Conservation (phyloP, 2,329 filamentous ascomycete species). For the Colletotrichum coccodes region DNA sequence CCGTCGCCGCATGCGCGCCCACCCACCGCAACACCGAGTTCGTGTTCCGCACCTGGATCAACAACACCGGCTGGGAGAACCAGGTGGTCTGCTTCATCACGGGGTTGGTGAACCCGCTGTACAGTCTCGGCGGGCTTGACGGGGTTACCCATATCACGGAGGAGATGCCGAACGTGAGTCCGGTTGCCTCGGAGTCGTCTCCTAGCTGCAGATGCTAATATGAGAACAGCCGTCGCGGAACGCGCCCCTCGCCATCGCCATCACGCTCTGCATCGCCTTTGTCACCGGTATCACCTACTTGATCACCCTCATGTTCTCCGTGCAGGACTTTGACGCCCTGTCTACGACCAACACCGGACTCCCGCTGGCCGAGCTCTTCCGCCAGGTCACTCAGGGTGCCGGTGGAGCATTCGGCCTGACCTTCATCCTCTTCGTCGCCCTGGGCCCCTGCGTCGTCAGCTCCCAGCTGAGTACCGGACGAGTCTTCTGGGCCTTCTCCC, state of each 20-base stretch:
- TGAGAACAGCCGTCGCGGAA: constrained; percentile 45
- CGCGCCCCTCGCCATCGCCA: constrained; percentile 49
- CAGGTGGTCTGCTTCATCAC: constrained; percentile 61
- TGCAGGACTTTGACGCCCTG: constrained; percentile 57
- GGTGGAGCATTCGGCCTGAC: constrained; percentile 53
- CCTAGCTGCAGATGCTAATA: background rate
- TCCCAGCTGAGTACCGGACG: constrained; percentile 47
- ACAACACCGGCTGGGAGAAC: constrained; percentile 62
- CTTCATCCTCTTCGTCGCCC: constrained; percentile 53
- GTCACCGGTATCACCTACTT: constrained; percentile 59
- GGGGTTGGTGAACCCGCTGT: constrained; percentile 59
- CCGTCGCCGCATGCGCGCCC: constrained; percentile 57
- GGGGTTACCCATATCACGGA: constrained; percentile 61
- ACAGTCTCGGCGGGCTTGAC: constrained; percentile 58
- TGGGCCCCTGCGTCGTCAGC: constrained; percentile 52
- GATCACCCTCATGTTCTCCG: constrained; percentile 61
- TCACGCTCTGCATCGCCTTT: constrained; percentile 61
- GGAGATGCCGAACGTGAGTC: constrained; percentile 59
- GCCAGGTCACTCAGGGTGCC: constrained; percentile 51
- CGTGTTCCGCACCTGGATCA: constrained; percentile 62
- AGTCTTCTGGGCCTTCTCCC: constrained; percentile 54
- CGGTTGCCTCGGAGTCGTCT: too few relatives aligned
- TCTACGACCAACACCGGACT: constrained; percentile 52
- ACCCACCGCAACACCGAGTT: constrained; percentile 56
- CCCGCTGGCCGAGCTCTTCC: constrained; percentile 57